Conservation (phyloP, 306 rosid genomes). For the Malus orientalis region DNA sequence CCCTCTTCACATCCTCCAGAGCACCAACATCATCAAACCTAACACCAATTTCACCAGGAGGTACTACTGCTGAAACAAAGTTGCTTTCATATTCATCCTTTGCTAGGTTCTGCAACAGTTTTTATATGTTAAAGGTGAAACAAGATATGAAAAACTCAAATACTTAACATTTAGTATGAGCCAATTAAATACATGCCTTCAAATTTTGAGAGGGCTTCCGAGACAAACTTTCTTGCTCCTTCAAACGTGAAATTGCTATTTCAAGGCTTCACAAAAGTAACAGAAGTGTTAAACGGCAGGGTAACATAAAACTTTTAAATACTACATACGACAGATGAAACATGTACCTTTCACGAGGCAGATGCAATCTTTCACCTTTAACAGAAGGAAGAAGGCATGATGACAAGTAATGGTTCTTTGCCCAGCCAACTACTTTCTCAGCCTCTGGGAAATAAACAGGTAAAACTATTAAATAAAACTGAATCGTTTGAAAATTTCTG, state of each 20-base stretch:
- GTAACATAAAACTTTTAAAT: neutral
- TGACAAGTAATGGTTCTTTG: conserved; percentile 80
- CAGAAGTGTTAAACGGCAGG: conserved; percentile 19
- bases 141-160: neutral
- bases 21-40: conserved; percentile 96
- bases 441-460: conserved; percentile 48
- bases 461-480: neutral
- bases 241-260: conserved; percentile 72
- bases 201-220: conserved; percentile 74
- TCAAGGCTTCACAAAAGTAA: conserved; percentile 57
- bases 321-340: neutral
- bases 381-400: conserved; percentile 56
- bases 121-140: conserved; percentile 11
- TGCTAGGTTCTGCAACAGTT: conserved; percentile 66
- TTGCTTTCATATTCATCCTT: conserved; percentile 94
- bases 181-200: conserved; percentile 51
- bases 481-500: neutral
- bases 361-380: conserved; percentile 67
- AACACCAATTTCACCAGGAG: conserved; percentile 95
- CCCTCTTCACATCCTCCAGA: conserved; percentile 86
- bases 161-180: neutral
- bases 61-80: conserved; percentile 84
- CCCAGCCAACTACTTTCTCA: conserved; percentile 95
- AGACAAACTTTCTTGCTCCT: conserved; percentile 58
- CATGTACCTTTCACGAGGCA: conserved; percentile 79